Base-by-base conservation (phyloP, 306 rosid species). In the Clitoria ternatea region DNA sequence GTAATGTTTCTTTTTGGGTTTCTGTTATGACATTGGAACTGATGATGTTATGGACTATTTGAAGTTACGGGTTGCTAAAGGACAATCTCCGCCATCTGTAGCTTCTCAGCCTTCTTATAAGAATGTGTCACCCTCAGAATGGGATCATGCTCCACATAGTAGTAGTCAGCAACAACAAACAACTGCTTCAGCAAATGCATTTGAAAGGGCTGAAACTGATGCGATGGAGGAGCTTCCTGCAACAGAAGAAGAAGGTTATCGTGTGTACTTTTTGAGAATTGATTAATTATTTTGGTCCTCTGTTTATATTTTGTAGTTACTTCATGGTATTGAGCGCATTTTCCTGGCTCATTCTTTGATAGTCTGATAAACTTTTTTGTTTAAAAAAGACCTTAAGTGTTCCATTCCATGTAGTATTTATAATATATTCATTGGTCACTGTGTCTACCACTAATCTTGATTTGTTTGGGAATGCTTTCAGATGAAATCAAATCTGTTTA, bases 401-500 rank as follows among this genome's bases (percentile, higher is more conserved):
- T 43, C 23, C 48, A 33, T n/a, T 43, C 23, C 48, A 33, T 71
- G 66, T 12, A 33, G 24, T 39, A 44, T 52, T 53, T 35, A 53
- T 44, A n/a, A 23, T 49, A 30, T 39, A 26, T 24, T 18, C 62
- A 40, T 39, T 49, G 14, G 27, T 70, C 14, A 43, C 45, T n/a
- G n/a, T n/a, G n/a, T n/a, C n/a, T 42, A 7, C 35, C 17, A 9
- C 44, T 47, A 17, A 73, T 69, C 65, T 68, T 73, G 47, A 39
- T 69, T 64, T 62, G 4, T 18, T 30, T 82, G 60, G 54, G 71
- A 56, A 65, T 78, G 45, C 64, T 78, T 78, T 78, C 81, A 94
- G 99, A 84, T 40, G 97, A 87, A 84, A 86, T 90, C 52, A 91
- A 85, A 83, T 94, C 99, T 47, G 95, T 94, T 57, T 94, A 91